Conservation (phyloP, 441 rosid genomes). For the Dalechampia spathulata region DNA sequence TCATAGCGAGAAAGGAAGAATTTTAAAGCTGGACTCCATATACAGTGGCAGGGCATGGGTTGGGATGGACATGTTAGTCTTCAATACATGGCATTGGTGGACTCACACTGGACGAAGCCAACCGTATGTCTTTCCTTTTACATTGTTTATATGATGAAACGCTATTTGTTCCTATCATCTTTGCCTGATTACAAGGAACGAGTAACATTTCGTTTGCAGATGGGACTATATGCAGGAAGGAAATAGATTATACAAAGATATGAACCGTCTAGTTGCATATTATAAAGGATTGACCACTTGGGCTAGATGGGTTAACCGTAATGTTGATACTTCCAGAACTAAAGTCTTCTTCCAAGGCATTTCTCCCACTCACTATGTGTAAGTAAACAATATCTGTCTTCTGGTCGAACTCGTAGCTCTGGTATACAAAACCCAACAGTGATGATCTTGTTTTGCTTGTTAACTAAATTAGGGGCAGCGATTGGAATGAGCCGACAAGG, state of each 20-base stretch:
- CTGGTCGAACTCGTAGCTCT: too few species aligned
- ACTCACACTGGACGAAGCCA: slow-evolving; percentile 58
- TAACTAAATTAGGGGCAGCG: slow-evolving; percentile 59
- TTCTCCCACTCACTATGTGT: slow-evolving; percentile 47
- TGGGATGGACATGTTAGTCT: slow-evolving; percentile 45
- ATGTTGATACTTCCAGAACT: slow-evolving; percentile 31
- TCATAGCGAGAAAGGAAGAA: slow-evolving; percentile 24
- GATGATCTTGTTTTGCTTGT: too few species aligned
- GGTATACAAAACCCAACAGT: too few species aligned
- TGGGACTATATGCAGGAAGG: slow-evolving; percentile 44
- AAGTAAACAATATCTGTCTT: slow-evolving; percentile 8
- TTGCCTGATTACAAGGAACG: too few species aligned
- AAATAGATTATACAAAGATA: slow-evolving; percentile 26
- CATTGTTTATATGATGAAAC: too few species aligned
- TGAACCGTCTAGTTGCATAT: slow-evolving; percentile 45
- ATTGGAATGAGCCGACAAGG: slow-evolving; percentile 55
- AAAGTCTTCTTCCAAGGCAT: slow-evolving; percentile 47
- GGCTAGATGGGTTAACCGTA: slow-evolving; percentile 46
- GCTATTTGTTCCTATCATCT: too few species aligned
- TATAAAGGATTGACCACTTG: slow-evolving; percentile 46
- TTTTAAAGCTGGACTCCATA: slow-evolving; percentile 47
- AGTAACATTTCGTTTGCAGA: slow-evolving; percentile 15
- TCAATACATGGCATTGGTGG: slow-evolving; percentile 96
- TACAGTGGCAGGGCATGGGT: slow-evolving; percentile 43
- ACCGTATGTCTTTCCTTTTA: slow-evolving; percentile 24